A percentile compares a stretch with the other conserved stretches of the same genome.
These are phyloP conservation scores for Serendipita sp. DNA, from an alignment of 768 basidiomycete genomes.

Conservation along the genomic window DNA sequence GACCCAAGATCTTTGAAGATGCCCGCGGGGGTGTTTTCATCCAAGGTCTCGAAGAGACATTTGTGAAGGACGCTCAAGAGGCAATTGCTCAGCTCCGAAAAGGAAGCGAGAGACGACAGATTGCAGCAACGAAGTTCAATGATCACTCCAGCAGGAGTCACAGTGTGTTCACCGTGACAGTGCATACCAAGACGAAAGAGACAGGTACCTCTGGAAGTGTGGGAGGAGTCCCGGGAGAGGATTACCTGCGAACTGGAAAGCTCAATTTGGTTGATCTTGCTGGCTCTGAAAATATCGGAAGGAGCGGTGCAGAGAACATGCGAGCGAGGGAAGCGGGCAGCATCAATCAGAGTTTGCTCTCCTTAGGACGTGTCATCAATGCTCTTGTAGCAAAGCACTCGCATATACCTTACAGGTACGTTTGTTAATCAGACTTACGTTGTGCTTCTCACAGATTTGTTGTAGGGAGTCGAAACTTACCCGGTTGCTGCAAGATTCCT, in stretches of 20 bases:
- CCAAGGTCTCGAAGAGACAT: conserved; percentile 82
- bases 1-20: conserved; percentile 89
- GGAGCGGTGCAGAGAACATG: conserved; percentile 89
- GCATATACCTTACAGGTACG: conserved; percentile 87
- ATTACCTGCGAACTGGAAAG: conserved; percentile 83
- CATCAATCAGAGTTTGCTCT: conserved; percentile 94
- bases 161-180: conserved; percentile 91
- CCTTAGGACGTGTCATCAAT: conserved; percentile 94
- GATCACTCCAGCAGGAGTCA: conserved; percentile 94
- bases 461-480: conserved; percentile 90
- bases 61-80: conserved; percentile 66
- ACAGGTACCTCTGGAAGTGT: conserved; percentile 13
- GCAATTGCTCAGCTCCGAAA: conserved; percentile 73
- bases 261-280: conserved; percentile 87
- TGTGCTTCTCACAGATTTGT: not conserved
- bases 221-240: conserved; percentile 40
- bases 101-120: conserved; percentile 80
- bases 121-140: conserved; percentile 94
- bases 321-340: conserved; percentile 93
- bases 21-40: conserved; percentile 80
- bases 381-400: conserved; percentile 80
- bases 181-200: conserved; percentile 63
- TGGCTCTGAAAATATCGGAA: conserved; percentile 92
- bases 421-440: conserved; percentile 4
- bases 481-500: conserved; percentile 93